Conservation (phyloP, 2,329 filamentous ascomycete species). For the Pseudogymnoascus sp. region DNA sequence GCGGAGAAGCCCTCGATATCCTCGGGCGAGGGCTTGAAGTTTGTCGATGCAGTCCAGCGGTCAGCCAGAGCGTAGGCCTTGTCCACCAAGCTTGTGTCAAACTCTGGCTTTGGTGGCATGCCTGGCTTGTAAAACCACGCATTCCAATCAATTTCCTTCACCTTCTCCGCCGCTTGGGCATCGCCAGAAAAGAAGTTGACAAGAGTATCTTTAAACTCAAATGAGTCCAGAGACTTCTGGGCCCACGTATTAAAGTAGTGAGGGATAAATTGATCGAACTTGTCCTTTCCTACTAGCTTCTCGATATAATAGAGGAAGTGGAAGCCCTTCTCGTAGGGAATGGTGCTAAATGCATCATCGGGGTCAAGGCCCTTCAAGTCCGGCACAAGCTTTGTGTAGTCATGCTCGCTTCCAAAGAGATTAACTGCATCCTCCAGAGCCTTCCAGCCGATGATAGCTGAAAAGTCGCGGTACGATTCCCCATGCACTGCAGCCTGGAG, state of each 20-base stretch:
- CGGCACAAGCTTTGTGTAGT: slow-evolving; percentile 82
- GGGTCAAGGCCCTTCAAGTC: slow-evolving; percentile 87
- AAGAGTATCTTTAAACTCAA: slow-evolving; percentile 86
- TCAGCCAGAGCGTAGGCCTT: slow-evolving; percentile 75
- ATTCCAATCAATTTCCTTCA: slow-evolving; percentile 80
- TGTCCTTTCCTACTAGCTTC: slow-evolving; percentile 72
- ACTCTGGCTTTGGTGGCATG: slow-evolving; percentile 81
- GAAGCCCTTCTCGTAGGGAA: slow-evolving; percentile 96
- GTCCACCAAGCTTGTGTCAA: slow-evolving; percentile 82
- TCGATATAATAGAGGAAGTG: slow-evolving; percentile 90
- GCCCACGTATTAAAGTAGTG: slow-evolving; percentile 87
- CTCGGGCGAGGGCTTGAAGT: slow-evolving; percentile 55
- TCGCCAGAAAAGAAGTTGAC: slow-evolving; percentile 77
- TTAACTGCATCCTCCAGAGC: slow-evolving; percentile 69
- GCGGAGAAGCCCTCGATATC: slow-evolving; percentile 73
- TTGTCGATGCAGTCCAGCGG: slow-evolving; percentile 66
- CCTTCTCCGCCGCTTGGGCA: slow-evolving; percentile 51
- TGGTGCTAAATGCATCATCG: slow-evolving; percentile 86
- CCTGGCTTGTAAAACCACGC: slow-evolving; percentile 83
- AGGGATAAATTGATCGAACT: slow-evolving; percentile 92
- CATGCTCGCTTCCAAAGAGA: slow-evolving; percentile 70
- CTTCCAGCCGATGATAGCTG: slow-evolving; percentile 94
- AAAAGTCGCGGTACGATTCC: slow-evolving; percentile 83
- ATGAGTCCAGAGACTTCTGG: slow-evolving; percentile 82
- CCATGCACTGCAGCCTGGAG: slow-evolving; percentile 74